Evolutionary conservation across 1,284 basidiomycete genomes (phyloP).

Genomic region (Gymnopus androsaceus): DNA sequence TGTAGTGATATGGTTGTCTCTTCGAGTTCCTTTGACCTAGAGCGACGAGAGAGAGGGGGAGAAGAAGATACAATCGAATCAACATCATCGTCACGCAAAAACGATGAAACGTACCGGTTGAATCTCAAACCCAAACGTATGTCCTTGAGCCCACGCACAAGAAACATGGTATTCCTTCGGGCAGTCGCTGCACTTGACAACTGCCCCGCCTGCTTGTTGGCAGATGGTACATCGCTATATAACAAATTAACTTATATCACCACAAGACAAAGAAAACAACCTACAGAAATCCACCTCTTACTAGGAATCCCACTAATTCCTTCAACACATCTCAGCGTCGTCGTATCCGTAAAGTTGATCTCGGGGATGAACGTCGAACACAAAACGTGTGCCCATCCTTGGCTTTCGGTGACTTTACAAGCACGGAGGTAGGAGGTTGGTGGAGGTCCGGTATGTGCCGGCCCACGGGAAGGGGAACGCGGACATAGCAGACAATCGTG

Average conservation of each 20-base stretch:
- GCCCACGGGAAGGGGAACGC: conserved; percentile 45
- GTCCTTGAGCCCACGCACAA: conserved; percentile 85
- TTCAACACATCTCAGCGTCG: conserved; percentile 76
- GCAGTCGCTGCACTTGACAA: conserved; percentile 85
- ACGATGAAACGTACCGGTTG: conserved; percentile 67
- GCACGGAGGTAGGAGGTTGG: conserved; percentile 81
- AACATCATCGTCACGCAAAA: conserved; percentile 8
- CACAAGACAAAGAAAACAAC: conserved; percentile 24
- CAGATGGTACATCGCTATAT: conserved; percentile 66
- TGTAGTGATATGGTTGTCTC: conserved; percentile 64
- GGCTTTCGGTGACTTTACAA: conserved; percentile 92
- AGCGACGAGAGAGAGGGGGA: conserved; percentile 12
- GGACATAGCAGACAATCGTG: conserved; percentile 78
- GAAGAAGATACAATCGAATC: conserved; percentile 9
- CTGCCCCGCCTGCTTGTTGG: conserved; percentile 71
- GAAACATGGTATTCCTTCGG: conserved; percentile 80
- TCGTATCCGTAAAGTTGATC: conserved; percentile 75
- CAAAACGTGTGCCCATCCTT: conserved; percentile 89
- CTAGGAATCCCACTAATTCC: conserved; percentile 78
- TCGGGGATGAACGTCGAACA: conserved; percentile 91
- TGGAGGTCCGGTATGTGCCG: conserved; percentile 48
- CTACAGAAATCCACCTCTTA: conserved; percentile 65
- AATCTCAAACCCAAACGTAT: conserved; percentile 90
- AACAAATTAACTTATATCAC: conserved; percentile 1
- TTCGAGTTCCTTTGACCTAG: conserved; percentile 76